Evolutionary conservation across 768 basidiomycete genomes (phyloP).

Genomic region (Boletus bicolor): DNA sequence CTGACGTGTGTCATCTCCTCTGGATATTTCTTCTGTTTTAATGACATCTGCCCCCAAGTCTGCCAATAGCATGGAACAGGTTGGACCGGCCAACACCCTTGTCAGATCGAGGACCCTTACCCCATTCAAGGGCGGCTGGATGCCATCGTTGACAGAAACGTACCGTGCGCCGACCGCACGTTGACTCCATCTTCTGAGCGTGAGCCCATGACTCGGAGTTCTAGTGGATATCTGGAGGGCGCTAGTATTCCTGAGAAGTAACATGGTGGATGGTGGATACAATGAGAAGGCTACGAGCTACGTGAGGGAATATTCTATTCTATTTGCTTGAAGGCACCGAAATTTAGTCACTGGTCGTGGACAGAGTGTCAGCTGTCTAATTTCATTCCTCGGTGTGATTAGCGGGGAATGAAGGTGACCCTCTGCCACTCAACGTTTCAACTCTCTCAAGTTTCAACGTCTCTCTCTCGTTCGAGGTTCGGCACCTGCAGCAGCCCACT

Average conservation of each 20-base stretch:
- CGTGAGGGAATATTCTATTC: not conserved
- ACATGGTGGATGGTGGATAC: conserved; percentile 8
- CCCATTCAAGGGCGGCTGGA: conserved; percentile 75
- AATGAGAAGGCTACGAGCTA: not conserved
- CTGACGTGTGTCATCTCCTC: conserved; percentile 88
- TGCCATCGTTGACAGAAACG: conserved; percentile 39
- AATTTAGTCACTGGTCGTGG: not conserved
- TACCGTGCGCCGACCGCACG: conserved; percentile 3
- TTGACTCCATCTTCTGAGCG: not conserved
- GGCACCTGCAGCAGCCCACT: not conserved
- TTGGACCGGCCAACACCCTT: conserved; percentile 87
- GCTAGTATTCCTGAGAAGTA: not conserved
- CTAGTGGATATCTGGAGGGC: not conserved
- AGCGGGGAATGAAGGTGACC: conserved; percentile 7
- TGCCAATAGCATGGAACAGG: conserved; percentile 90
- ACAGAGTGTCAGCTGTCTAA: conserved; percentile 24
- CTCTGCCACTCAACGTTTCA: conserved; percentile 19
- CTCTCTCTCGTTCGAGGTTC: not conserved
- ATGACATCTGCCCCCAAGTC: conserved; percentile 92
- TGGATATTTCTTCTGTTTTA: conserved; percentile 79
- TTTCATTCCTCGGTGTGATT: conserved; percentile 8
- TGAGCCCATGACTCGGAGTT: not conserved
- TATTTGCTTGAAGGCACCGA: conserved; percentile 11
- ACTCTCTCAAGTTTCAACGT: not conserved
- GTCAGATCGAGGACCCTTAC: conserved; percentile 86